Conservation (phyloP, 805 yeast species). For the Starmera caribaea region DNA sequence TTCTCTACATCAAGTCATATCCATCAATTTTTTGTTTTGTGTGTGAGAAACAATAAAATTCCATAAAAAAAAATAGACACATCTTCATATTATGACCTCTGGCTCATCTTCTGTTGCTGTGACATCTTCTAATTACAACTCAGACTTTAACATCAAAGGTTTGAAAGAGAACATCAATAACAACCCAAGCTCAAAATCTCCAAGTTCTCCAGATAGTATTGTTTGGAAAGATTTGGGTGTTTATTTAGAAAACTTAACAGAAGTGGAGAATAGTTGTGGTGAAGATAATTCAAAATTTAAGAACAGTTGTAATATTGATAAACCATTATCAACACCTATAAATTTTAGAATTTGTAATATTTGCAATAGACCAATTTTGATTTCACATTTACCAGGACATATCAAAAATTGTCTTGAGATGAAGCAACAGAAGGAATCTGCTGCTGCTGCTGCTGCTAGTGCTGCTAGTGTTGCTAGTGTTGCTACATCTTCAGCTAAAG, state of each 20-base stretch:
- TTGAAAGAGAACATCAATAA: slow-evolving; percentile 5
- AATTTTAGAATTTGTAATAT: slow-evolving; percentile 37
- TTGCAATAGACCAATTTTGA: slow-evolving; percentile 37
- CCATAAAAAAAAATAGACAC: too few species aligned
- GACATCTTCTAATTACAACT: slow-evolving; percentile 14
- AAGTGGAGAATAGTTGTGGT: slow-evolving; percentile 1
- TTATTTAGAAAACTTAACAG: slow-evolving; percentile 18
- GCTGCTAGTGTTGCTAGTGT: neutral
- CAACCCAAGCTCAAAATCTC: neutral
- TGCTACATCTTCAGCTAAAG: neutral
- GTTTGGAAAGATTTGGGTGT: slow-evolving; percentile 25
- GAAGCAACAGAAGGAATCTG: slow-evolving; percentile 18
- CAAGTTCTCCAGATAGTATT: slow-evolving; percentile 5
- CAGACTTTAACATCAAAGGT: slow-evolving; percentile 18
- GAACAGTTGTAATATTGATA: slow-evolving; percentile 12
- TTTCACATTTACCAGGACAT: slow-evolving; percentile 27
- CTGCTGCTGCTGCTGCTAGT: neutral
- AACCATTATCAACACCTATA: slow-evolving; percentile 29
- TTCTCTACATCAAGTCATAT: too few species aligned
- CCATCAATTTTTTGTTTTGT: too few species aligned
- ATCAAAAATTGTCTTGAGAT: slow-evolving; percentile 26
- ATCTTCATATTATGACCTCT: slow-evolving; percentile 13
- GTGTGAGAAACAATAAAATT: too few species aligned
- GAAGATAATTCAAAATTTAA: slow-evolving; percentile 8
- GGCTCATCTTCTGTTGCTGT: slow-evolving; percentile 9